Conservation (phyloP, 164 flowering plant species). For the Aristolochia californica region DNA sequence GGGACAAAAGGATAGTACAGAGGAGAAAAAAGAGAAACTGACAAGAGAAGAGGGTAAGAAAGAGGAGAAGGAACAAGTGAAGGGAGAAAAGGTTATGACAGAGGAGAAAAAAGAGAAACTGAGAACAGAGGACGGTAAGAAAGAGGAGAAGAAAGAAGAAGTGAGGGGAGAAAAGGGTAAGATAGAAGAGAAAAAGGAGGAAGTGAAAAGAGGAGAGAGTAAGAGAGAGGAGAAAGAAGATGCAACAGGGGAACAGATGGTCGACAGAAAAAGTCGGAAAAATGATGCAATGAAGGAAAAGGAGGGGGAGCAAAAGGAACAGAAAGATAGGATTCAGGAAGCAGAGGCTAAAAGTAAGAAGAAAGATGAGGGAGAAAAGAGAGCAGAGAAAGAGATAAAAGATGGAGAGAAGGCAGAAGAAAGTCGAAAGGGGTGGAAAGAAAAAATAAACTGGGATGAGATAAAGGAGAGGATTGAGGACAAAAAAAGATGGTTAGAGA, state of each 20-base stretch:
- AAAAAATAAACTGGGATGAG: no score
- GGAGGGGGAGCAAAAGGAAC: no score
- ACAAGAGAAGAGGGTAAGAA: neutral
- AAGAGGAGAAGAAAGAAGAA: neutral
- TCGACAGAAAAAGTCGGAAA: no score
- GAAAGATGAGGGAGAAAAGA: neutral
- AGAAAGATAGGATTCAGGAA: no score
- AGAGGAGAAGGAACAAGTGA: neutral
- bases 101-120: neutral
- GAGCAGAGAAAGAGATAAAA: conserved; percentile 8
- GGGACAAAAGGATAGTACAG: neutral
- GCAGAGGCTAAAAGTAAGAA: neutral
- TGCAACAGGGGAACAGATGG: no score
- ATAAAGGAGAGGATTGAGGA: no score
- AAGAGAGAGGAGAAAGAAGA: neutral
- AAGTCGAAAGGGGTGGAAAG: neutral
- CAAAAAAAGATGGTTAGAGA: no score
- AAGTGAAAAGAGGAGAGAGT: neutral
- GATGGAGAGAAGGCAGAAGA: neutral
- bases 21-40: neutral
- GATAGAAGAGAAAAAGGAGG: neutral
- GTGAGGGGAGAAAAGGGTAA: neutral
- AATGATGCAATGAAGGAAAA: no score
- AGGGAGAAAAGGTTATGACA: neutral
- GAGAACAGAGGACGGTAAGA: neutral